These are phyloP conservation scores for Calonectria fujianensis DNA, from an alignment of 2,329 filamentous ascomycete genomes.

Conservation along the genomic window DNA sequence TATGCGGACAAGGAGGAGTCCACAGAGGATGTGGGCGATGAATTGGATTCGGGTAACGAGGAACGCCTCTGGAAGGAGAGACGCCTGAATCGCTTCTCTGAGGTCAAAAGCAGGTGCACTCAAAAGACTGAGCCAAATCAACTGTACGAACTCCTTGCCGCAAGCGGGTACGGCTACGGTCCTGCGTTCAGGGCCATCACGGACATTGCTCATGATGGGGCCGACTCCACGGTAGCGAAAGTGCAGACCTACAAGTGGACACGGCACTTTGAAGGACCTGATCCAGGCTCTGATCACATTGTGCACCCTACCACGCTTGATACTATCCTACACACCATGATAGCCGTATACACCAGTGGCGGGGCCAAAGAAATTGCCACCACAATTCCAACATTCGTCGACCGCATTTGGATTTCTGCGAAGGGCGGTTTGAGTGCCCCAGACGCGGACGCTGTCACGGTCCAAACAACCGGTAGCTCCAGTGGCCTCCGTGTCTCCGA, in stretches of 20 bases:
- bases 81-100: background rate
- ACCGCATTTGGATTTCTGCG: constrained; percentile 10
- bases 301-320: constrained; percentile 34
- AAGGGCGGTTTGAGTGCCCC: constrained; percentile 6
- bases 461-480: background rate
- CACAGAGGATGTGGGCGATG: background rate
- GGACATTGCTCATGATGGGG: background rate
- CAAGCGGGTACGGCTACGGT: constrained; percentile 3
- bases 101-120: background rate
- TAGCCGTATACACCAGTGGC: constrained; percentile 6
- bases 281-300: constrained; percentile 4
- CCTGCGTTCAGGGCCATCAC: constrained; percentile 11
- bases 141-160: background rate
- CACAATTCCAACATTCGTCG: constrained; percentile 13
- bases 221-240: background rate
- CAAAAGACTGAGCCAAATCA: background rate
- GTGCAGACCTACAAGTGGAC: background rate
- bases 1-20: background rate
- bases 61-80: background rate
- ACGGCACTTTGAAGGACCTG: background rate
- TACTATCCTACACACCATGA: constrained; percentile 13
- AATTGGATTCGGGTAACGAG: background rate
- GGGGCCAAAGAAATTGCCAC: constrained; percentile 3
- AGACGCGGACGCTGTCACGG: background rate
- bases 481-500: constrained; percentile 9